phyloP scores from a whole-genome alignment of 345 rosid species.

The Fremontodendron californicum region DNA sequence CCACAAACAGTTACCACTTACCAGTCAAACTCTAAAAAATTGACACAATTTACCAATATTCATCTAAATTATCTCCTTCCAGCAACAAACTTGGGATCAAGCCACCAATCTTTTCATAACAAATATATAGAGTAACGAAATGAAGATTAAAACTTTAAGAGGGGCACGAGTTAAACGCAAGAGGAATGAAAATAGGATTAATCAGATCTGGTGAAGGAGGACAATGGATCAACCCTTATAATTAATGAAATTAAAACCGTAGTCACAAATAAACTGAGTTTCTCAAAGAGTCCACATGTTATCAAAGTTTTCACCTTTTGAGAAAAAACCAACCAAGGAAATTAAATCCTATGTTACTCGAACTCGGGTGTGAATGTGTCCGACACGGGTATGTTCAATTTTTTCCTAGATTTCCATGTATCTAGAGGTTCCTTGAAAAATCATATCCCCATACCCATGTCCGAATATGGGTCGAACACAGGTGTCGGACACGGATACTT shows the following conservation, averaged over 20 bases:
- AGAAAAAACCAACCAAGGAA: conserved; percentile 11
- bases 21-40: conserved; percentile 28
- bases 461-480: no score
- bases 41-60: conserved; percentile 22
- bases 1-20: conserved; percentile 19
- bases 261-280: conserved; percentile 16
- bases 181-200: conserved; percentile 22
- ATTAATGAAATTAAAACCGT: conserved; percentile 6
- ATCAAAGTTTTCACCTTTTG: conserved; percentile 25
- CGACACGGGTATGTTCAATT: no score
- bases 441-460: no score
- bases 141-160: conserved; percentile 10
- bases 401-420: no score
- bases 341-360: no score
- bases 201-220: conserved; percentile 42
- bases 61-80: conserved; percentile 34
- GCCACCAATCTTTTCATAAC: conserved; percentile 12
- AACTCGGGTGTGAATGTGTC: no score
- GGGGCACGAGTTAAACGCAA: conserved; percentile 10
- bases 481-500: no score
- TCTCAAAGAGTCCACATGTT: conserved; percentile 16
- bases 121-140: neutral
- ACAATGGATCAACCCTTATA: conserved; percentile 35
- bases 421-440: no score
- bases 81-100: conserved; percentile 22